Conservation (phyloP, 208 protist species). For the Strigomonas galati region DNA sequence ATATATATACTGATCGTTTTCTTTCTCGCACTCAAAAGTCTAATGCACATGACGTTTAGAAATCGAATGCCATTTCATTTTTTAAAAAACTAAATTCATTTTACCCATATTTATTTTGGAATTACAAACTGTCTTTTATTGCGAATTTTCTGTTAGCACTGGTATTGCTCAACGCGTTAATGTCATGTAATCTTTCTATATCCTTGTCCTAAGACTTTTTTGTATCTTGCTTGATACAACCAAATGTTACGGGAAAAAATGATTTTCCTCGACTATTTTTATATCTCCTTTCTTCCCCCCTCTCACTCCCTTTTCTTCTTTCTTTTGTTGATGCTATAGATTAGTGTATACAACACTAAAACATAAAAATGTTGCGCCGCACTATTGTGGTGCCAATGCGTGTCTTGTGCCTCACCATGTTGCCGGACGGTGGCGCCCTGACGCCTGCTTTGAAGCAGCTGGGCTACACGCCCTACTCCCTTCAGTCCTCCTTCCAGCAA, state of each 20-base stretch:
- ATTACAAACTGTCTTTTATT: no score
- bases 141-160: no score
- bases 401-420: conserved; percentile 70
- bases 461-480: conserved; percentile 71
- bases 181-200: not conserved
- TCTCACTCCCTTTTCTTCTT: no score
- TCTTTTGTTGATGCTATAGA: no score
- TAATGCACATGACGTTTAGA: no score
- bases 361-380: conserved; percentile 23
- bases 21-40: not conserved
- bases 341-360: not conserved
- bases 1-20: not conserved
- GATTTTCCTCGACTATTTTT: no score
- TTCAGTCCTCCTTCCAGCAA: conserved; percentile 43
- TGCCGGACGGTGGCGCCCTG: conserved; percentile 55
- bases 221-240: not conserved
- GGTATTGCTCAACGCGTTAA: no score
- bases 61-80: no score
- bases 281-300: no score
- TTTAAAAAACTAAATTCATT: not conserved
- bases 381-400: conserved; percentile 27
- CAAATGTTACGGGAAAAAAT: no score
- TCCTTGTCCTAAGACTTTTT: not conserved
- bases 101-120: no score
- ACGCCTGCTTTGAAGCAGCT: conserved; percentile 42